A percentile compares a stretch with the other conserved stretches of the same genome.
Conservation (phyloP, 139 green algal genomes). For the Eudorina sp. region DNA sequence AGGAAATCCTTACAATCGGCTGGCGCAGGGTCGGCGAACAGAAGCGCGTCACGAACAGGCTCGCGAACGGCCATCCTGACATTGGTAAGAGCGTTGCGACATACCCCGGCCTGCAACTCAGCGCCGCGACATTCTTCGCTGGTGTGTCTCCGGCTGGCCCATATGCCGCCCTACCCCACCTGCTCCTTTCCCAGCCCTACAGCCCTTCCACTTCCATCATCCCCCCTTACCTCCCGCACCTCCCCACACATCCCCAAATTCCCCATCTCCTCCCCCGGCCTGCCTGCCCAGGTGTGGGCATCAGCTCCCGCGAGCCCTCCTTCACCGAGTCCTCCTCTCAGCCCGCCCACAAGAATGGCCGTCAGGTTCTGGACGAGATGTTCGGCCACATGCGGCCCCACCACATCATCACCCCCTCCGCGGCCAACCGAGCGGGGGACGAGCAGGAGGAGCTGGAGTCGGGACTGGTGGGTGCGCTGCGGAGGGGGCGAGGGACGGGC, state of each 20-base stretch:
- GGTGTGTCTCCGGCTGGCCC: no score
- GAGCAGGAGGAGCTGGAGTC: slow-evolving; percentile 21
- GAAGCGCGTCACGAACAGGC: slow-evolving; percentile 14
- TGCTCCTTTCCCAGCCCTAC: no score
- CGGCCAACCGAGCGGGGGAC: not conserved
- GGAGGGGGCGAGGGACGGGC: no score
- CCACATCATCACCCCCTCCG: not conserved
- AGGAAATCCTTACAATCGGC: slow-evolving; percentile 19
- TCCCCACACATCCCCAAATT: no score
- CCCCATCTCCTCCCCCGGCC: not conserved
- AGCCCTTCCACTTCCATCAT: not conserved
- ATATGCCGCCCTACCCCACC: no score
- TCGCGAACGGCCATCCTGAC: not conserved
- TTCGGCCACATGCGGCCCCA: slow-evolving; percentile 33
- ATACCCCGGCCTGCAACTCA: no score
- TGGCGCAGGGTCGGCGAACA: slow-evolving; percentile 13
- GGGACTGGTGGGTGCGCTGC: slow-evolving; percentile 10
- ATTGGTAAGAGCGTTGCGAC: no score
- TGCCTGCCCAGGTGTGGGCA: not conserved
- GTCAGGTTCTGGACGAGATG: slow-evolving; percentile 40
- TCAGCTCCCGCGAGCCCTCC: not conserved
- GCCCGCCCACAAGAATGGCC: not conserved
- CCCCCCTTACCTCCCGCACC: no score
- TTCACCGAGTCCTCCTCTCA: not conserved
- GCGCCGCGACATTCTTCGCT: no score